phyloP scores from a whole-genome alignment of 108 stramenopile species.

The Nitzschia palea region DNA sequence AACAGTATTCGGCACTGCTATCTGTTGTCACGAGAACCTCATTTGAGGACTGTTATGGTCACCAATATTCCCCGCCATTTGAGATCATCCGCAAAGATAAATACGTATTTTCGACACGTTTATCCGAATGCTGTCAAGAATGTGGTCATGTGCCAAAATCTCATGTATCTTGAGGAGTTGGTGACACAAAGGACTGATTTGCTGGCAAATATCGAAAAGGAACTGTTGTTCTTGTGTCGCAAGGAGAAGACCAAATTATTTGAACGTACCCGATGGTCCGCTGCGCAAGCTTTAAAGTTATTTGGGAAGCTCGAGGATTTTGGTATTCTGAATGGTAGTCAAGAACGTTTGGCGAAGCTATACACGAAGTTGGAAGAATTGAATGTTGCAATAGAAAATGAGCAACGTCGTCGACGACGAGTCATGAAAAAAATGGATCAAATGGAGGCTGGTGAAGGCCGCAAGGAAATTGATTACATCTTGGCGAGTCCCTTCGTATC shows the following conservation, averaged over 20 bases:
- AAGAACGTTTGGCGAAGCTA: slow-evolving; percentile 70
- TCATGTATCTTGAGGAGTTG: slow-evolving; percentile 63
- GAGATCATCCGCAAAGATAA: slow-evolving; percentile 70
- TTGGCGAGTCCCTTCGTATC: slow-evolving; percentile 68
- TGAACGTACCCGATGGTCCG: slow-evolving; percentile 25
- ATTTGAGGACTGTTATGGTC: slow-evolving; percentile 84
- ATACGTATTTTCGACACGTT: slow-evolving; percentile 81
- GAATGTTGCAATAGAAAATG: slow-evolving; percentile 71
- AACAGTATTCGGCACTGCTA: slow-evolving; percentile 87
- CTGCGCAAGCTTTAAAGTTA: slow-evolving; percentile 40
- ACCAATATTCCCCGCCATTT: slow-evolving; percentile 89
- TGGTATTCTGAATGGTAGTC: slow-evolving; percentile 64
- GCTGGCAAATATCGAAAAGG: slow-evolving; percentile 75
- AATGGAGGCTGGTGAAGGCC: slow-evolving; percentile 78
- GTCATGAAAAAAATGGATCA: slow-evolving; percentile 84
- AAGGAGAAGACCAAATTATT: slow-evolving; percentile 74
- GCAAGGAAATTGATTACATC: slow-evolving; percentile 84
- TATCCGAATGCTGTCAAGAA: slow-evolving; percentile 85
- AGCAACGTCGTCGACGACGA: slow-evolving; percentile 66
- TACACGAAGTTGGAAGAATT: slow-evolving; percentile 70
- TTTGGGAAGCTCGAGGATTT: slow-evolving; percentile 67
- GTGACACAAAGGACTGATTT: slow-evolving; percentile 60
- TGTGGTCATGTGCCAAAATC: slow-evolving; percentile 88
- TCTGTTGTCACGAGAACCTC: slow-evolving; percentile 78
- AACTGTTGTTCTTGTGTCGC: slow-evolving; percentile 70